Conservation (phyloP, 2,329 filamentous ascomycete genomes). For the Colletotrichum sublineola region DNA sequence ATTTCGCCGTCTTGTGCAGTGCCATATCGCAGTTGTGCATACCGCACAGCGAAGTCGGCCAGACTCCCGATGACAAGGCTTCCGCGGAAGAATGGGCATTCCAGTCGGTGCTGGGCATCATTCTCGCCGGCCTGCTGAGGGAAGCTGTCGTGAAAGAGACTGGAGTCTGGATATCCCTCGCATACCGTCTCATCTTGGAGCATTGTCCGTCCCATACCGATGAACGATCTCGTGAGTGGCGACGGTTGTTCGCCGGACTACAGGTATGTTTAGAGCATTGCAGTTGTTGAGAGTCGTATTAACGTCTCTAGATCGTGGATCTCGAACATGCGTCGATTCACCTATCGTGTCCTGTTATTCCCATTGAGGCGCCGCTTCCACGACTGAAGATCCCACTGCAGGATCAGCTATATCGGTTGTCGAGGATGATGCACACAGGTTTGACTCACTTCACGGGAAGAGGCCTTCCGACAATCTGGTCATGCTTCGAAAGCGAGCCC, state of each 20-base stretch:
- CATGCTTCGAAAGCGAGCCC: conserved; percentile 49
- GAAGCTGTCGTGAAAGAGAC: conserved; percentile 59
- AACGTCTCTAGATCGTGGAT: conserved; percentile 54
- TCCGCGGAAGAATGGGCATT: conserved; percentile 56
- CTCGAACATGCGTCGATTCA: conserved; percentile 59
- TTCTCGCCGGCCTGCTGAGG: conserved; percentile 56
- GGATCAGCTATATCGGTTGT: conserved; percentile 57
- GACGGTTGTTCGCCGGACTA: conserved; percentile 53
- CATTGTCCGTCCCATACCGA: conserved; percentile 56
- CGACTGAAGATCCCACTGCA: conserved; percentile 53
- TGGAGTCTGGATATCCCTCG: conserved; percentile 59
- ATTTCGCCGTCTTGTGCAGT: conserved; percentile 54
- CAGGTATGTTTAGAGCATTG: conserved; percentile 21
- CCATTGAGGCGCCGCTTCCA: conserved; percentile 54
- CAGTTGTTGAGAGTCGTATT: not conserved
- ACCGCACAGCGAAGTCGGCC: conserved; percentile 49
- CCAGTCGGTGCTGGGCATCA: conserved; percentile 57
- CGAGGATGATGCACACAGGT: conserved; percentile 60
- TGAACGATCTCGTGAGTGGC: conserved; percentile 56
- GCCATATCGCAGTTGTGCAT: conserved; percentile 58
- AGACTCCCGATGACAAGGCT: conserved; percentile 44
- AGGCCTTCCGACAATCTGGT: conserved; percentile 59
- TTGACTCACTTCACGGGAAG: conserved; percentile 58
- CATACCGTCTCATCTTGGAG: conserved; percentile 57
- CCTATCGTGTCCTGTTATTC: conserved; percentile 57